phyloP scores from a whole-genome alignment of 768 basidiomycete species.

The Tephrocybe rancida region DNA sequence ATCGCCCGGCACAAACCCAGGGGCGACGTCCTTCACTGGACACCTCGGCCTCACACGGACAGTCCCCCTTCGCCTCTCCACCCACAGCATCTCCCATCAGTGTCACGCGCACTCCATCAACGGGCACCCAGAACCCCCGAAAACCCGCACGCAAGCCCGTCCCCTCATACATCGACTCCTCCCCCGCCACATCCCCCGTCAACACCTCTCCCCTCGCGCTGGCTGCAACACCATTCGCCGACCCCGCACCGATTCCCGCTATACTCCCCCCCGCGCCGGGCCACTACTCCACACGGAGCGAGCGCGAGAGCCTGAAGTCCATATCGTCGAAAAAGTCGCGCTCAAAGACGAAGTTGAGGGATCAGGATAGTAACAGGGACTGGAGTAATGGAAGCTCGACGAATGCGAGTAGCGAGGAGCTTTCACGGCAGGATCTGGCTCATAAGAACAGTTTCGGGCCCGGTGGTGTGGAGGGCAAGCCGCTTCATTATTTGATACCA shows the following conservation, averaged over 20 bases:
- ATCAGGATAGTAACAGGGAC: constrained; percentile 4
- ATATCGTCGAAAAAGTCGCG: constrained; percentile 6
- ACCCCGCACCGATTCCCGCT: constrained; percentile 1
- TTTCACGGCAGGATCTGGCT: constrained; percentile 3
- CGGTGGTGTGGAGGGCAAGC: constrained; percentile 23
- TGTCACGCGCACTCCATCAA: neutral
- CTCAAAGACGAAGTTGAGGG: constrained; percentile 6
- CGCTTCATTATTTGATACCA: constrained; percentile 22
- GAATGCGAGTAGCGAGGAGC: constrained; percentile 12
- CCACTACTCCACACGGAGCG: constrained; percentile 19
- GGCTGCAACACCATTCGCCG: constrained; percentile 1
- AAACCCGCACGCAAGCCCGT: constrained; percentile 23
- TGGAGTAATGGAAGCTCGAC: constrained; percentile 4
- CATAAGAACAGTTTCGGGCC: constrained; percentile 26
- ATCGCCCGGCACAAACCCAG: neutral
- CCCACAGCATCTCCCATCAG: constrained; percentile 1
- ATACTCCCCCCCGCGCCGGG: constrained; percentile 1
- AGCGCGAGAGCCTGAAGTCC: constrained; percentile 17
- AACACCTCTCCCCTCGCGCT: neutral
- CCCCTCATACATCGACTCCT: constrained; percentile 16
- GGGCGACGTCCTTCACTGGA: constrained; percentile 12
- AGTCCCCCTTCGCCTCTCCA: constrained; percentile 7
- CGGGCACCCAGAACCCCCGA: constrained; percentile 1
- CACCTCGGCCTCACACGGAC: constrained; percentile 1
- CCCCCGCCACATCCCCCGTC: constrained; percentile 2